Conservation (phyloP, 108 stramenopile species). For the Nannochloropsis salina region DNA sequence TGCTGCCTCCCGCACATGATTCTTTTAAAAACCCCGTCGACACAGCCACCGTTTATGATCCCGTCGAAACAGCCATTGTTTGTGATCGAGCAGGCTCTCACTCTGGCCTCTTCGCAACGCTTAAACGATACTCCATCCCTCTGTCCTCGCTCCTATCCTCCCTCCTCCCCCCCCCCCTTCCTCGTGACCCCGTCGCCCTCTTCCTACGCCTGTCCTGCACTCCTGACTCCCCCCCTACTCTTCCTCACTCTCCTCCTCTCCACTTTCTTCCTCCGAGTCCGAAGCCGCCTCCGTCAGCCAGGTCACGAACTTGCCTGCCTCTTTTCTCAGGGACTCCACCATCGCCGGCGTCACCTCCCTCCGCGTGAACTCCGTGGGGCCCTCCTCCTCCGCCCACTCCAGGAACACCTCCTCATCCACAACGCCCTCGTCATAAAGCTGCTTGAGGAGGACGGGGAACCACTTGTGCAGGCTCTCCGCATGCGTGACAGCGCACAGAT, state of each 20-base stretch:
- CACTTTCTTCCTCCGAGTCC: constrained; percentile 36
- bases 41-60: too few species aligned
- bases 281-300: constrained; percentile 55
- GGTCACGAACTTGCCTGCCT: constrained; percentile 51
- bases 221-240: constrained; percentile 29
- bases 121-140: not conserved
- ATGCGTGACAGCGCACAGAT: constrained; percentile 38
- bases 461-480: constrained; percentile 29
- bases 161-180: not conserved
- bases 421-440: constrained; percentile 49
- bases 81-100: too few species aligned
- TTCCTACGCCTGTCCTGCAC: not conserved
- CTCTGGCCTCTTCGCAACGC: too few species aligned
- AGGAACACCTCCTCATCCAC: constrained; percentile 56
- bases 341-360: constrained; percentile 38
- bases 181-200: not conserved
- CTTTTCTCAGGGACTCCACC: constrained; percentile 36
- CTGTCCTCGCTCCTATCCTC: not conserved
- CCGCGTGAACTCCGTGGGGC: constrained; percentile 43
- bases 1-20: too few species aligned
- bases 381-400: constrained; percentile 54
- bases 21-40: too few species aligned
- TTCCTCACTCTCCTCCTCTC: constrained; percentile 30
- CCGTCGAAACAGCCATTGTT: too few species aligned
- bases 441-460: constrained; percentile 53